Evolutionary conservation across 2,329 filamentous ascomycete species (phyloP), one percentile per base, ranked within the genome.

Genomic region (Cytospora piceae): DNA sequence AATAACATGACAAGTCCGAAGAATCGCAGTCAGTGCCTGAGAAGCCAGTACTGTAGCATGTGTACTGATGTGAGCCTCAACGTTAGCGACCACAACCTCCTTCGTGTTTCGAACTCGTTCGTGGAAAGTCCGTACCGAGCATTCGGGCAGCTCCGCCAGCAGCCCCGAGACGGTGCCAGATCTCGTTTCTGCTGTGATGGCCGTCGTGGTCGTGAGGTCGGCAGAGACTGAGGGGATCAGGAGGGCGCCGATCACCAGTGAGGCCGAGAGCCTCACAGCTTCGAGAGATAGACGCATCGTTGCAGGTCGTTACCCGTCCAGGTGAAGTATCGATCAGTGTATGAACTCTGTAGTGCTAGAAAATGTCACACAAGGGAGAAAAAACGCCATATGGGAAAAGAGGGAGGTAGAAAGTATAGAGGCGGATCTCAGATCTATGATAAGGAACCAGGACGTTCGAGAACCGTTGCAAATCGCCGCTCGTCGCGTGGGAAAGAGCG

Each of bases 1-100:
- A 67, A 20, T 62, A 29, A 31, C 65, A 67, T n/a, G 62, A 59
- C 53, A 67, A 53, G 46, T 67, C 63, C 34, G 58, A 37, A 20
- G 62, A 5, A 57, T 37, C 24, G 58, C 65, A 67, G 31, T 46
- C 58, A 15, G 58, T 51, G 58, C 58, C 58, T 32, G 51, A 29
- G 54, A 65, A 49, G 49, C 49, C 58, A 22, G 57, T 32, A 29
- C 55, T 54, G 58, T 65, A 65, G 51, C 65, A 67, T 55, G 65
- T 53, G 39, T 56, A 29, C 63, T 67, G 20, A 22, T 22, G 15
- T 14, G 20, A 53, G 46, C 11, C 17, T 34, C n/a, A 11, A 24
- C 20, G 59, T 65, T 32, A 65, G 64, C 34, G 22, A 49, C 61
- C 8, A 54, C 39, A 14, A 24, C 24, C 22, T 22, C 8, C 39